These are phyloP conservation scores for Diddensiella santjacobensis DNA, from an alignment of 805 yeast genomes.

Conservation along the genomic window DNA sequence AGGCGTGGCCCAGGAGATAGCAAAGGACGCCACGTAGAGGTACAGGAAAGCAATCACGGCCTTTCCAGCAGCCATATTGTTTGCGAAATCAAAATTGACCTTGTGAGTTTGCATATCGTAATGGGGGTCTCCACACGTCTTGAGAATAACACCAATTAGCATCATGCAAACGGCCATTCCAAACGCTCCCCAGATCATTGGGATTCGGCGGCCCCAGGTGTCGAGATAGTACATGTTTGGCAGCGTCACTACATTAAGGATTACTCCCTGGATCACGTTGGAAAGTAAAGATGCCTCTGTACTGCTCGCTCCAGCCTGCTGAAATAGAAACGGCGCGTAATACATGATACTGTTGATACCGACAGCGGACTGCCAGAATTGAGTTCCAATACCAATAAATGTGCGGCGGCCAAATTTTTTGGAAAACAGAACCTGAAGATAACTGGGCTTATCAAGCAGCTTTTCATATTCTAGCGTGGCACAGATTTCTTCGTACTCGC, in stretches of 20 bases:
- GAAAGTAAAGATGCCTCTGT: constrained; percentile 57
- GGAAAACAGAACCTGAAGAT: constrained; percentile 24
- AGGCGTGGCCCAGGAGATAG: constrained; percentile 56
- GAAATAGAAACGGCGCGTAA: constrained; percentile 57
- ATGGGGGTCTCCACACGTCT: constrained; percentile 17
- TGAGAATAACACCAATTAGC: constrained; percentile 45
- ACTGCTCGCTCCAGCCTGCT: constrained; percentile 48
- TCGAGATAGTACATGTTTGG: constrained; percentile 49
- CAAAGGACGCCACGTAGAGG: constrained; percentile 47
- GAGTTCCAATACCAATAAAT: constrained; percentile 35
- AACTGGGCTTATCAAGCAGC: constrained; percentile 38
- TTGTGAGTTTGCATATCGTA: constrained; percentile 22
- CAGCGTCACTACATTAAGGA: constrained; percentile 57
- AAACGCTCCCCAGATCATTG: constrained; percentile 14
- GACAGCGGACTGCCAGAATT: constrained; percentile 55
- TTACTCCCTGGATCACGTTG: constrained; percentile 64
- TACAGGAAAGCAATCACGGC: constrained; percentile 48
- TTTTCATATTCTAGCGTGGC: constrained; percentile 15
- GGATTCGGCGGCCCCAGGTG: constrained; percentile 30
- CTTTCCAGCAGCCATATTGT: constrained; percentile 19
- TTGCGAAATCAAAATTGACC: constrained; percentile 17
- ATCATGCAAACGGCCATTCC: constrained; percentile 39
- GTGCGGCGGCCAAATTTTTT: constrained; percentile 20
- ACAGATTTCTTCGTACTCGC: constrained; percentile 36
- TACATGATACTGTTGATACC: constrained; percentile 67